Evolutionary conservation across 73 alveolate species (phyloP), one percentile per base, ranked within the genome.

Genomic region (Stentor coeruleus): DNA sequence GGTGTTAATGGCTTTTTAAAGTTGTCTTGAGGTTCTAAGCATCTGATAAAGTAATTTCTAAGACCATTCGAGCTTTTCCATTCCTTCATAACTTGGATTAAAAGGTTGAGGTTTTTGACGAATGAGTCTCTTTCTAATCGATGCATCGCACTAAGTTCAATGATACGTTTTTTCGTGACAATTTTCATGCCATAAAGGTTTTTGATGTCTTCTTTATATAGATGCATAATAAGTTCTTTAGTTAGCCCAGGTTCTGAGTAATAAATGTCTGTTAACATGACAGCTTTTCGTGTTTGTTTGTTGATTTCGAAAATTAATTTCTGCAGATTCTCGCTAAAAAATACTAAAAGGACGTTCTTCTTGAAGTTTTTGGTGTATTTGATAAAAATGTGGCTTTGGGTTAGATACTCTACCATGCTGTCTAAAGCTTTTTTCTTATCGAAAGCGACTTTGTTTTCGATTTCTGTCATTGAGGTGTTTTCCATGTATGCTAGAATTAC

Each of bases 1-100:
- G 36, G 11, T 26, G 11, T 59, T 4, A 3, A 3, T 20, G 6
- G 30, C 11, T 4, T 14, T 3, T 59, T 26, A 14, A 11, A 14
- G 30, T 6, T 59, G 3, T 3, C 39, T 38, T 6, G 36, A n/a
- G n/a, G n/a, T n/a, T n/a, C n/a, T 11, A 59, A 14, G 11, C 30
- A 20, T 4, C 38, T 59, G 11, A 14, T 59, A 3, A 59, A 4
- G 3, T 59, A 26, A 38, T 4, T 4, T 6, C 39, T 59, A 20
- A 66, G 79, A 20, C 79, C 79, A 66, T 66, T 66, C n/a, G n/a
- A 28, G n/a, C 40, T 11, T 20, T 31, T 66, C 37, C 79, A 66
- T 20, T 66, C 79, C 79, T 31, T 31, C 2, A 66, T 31, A 11
- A 66, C 33, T 15, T 26, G 11, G 14, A 66, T 40, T 15, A 66